Percentiles rank a stretch among this genome's conserved stretches.
phyloP scores from a whole-genome alignment of 1,284 basidiomycete species.

The Gomphus sp. region DNA sequence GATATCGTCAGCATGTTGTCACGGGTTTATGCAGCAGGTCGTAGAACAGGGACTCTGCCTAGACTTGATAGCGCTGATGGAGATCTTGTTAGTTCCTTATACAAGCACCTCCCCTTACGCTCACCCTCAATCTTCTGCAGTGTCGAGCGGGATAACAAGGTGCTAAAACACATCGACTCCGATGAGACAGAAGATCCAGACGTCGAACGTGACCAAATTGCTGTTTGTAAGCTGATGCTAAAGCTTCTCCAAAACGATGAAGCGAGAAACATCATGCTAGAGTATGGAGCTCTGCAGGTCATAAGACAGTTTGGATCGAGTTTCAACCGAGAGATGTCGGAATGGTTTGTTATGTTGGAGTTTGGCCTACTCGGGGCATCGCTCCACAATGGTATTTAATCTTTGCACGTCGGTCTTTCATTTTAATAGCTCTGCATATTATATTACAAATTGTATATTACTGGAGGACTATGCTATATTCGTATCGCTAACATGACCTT shows the following conservation, averaged over 20 bases:
- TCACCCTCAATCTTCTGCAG: not conserved
- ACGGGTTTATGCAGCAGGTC: not conserved
- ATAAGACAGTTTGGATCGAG: not conserved
- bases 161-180: not conserved
- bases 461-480: no score
- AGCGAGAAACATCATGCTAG: not conserved
- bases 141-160: not conserved
- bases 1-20: not conserved
- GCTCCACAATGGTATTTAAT: no score
- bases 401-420: no score
- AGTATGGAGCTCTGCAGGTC: not conserved
- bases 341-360: not conserved
- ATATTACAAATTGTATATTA: no score
- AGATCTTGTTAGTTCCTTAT: conserved; percentile 3
- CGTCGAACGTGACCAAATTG: conserved; percentile 5
- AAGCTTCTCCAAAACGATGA: not conserved
- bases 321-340: not conserved
- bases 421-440: no score
- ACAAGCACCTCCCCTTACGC: no score
- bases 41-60: not conserved
- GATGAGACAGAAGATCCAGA: not conserved
- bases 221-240: not conserved
- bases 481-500: no score
- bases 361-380: no score
- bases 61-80: not conserved